Base-by-base conservation (phyloP, 192 early-diverging fungal species). In the Paraglomus occultum region DNA sequence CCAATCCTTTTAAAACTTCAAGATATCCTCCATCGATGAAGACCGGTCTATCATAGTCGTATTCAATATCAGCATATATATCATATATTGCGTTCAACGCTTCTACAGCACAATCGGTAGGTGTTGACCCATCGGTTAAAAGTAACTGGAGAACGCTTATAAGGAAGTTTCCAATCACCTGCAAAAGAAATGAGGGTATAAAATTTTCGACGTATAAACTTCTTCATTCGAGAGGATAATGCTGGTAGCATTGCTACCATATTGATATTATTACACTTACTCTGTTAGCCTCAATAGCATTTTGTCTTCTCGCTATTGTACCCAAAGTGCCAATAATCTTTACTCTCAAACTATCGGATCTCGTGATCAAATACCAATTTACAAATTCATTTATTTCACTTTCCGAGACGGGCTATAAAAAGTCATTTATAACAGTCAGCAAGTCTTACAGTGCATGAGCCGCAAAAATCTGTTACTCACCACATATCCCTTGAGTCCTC, bases 51-150 rank as follows among this genome's bases (percentile, higher is more conserved):
- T 96, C 92, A 67, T 96, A 96, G 70, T 92, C 90, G 73, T 84
- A 96, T 10, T 64, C 85, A 31, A 73, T 80, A 65, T 98, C 95
- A 44, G 85, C 84, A 74, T 96, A 98, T 22, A 96, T 86, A 70
- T 98, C 95, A 68, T 83, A 96, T 45, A 98, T 74, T 20, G 88
- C 85, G 67, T 96, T 92, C 71, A 98, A 71, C 0, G 88, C 89
- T 73, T 96, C 95, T 1, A 86, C 74, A 12, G 87, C 74, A 18
- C 79, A 75, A 49, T 83, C 84, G 15, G 77, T 58, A 14, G 69
- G 23, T 12, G 68, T 73, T 14, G 43, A 47, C 11, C 71, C 57
- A 8, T 62, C 52, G 18, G 67, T 73, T 15, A 72, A 73, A 39
- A 80, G 72, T 49, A 75, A 68, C 43, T 76, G 59, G 44, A 84